Percentiles rank a stretch among this genome's conserved stretches.
Evolutionary conservation across 1,139 yeast genomes (phyloP).

Genomic region (Waltiozyma sp.): DNA sequence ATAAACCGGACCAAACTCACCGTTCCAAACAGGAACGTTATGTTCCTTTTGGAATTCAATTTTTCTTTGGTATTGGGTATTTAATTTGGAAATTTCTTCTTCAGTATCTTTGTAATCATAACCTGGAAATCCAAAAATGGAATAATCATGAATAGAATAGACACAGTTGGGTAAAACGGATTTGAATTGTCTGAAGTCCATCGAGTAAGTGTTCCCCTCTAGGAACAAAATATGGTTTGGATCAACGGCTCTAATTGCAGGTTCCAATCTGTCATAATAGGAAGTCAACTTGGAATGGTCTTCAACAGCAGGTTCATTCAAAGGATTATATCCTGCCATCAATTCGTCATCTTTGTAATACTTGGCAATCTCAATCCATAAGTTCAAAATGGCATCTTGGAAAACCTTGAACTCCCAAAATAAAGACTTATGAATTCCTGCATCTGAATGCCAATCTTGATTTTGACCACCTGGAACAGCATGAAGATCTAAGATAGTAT

Average conservation of each 20-base stretch:
- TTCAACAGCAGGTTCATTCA: conserved; percentile 15
- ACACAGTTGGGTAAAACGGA: conserved; percentile 12
- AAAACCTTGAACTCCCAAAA: conserved; percentile 16
- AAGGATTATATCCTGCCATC: conserved; percentile 17
- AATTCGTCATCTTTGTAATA: conserved; percentile 15
- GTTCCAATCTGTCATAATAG: conserved; percentile 10
- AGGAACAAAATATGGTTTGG: conserved; percentile 14
- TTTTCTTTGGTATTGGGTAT: conserved; percentile 11
- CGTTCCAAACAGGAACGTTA: conserved; percentile 17
- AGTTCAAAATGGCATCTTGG: conserved; percentile 14
- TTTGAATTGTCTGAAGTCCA: conserved; percentile 14
- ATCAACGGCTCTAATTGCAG: conserved; percentile 13
- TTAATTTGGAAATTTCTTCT: conserved; percentile 8
- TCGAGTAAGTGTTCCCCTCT: conserved; percentile 16
- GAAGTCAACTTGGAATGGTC: conserved; percentile 12
- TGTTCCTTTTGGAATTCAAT: conserved; percentile 10
- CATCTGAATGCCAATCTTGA: conserved; percentile 16
- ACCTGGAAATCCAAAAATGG: conserved; percentile 13
- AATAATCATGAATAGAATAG: conserved; percentile 14
- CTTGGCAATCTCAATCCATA: conserved; percentile 14
- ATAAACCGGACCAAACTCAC: conserved; percentile 17
- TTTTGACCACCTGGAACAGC: conserved; percentile 17
- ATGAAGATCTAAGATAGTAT: conserved; percentile 14
- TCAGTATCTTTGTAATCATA: conserved; percentile 4
- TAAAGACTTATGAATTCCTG: conserved; percentile 13